Evolutionary conservation across 140 eudicot genomes (phyloP).

Genomic region (Oenanthe javanica): DNA sequence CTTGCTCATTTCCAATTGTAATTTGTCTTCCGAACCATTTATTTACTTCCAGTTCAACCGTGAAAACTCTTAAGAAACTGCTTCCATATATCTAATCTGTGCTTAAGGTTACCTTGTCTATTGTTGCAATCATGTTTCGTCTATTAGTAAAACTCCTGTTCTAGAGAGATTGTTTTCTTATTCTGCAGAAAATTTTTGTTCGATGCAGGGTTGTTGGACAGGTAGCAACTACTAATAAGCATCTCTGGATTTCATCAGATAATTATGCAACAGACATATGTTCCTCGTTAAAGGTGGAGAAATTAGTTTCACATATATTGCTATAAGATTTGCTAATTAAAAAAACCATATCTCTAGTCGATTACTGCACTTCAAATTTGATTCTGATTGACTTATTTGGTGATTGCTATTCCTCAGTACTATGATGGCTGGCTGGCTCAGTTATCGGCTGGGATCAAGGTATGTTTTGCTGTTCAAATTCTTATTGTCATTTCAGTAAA

Average conservation of each 20-base stretch:
- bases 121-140: not conserved
- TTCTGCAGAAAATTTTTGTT: not conserved
- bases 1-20: not conserved
- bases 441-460: constrained; percentile 71
- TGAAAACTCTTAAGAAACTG: not conserved
- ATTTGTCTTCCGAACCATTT: not conserved
- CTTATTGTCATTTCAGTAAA: not conserved
- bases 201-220: constrained; percentile 59
- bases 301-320: not conserved
- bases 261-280: constrained; percentile 25
- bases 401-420: constrained; percentile 34
- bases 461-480: constrained; percentile 19
- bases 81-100: not conserved
- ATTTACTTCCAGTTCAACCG: not conserved
- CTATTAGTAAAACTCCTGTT: not conserved
- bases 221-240: constrained; percentile 73
- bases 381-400: not conserved
- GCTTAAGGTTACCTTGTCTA: not conserved
- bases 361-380: not conserved
- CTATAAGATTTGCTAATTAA: not conserved
- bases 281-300: constrained; percentile 48
- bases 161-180: not conserved
- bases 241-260: constrained; percentile 63
- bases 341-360: not conserved
- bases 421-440: constrained; percentile 67